Conservation (phyloP, 2,329 filamentous ascomycete genomes). For the Cercospora zeae-maydis region DNA sequence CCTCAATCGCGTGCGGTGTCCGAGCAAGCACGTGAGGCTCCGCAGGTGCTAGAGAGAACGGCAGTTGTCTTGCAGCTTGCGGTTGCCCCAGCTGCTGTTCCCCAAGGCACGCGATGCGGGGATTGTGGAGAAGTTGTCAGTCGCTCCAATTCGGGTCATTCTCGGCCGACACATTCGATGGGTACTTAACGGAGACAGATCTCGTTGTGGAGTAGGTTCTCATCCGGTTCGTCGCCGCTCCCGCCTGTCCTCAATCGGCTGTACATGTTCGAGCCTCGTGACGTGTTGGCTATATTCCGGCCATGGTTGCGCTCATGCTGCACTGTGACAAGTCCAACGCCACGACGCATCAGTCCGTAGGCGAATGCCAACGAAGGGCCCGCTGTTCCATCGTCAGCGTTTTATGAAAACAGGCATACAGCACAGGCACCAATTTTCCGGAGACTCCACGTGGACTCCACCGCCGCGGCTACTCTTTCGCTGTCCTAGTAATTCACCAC, state of each 20-base stretch:
- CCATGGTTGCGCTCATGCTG: background rate
- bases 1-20: background rate
- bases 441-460: background rate
- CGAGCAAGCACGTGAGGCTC: background rate
- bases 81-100: background rate
- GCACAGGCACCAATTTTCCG: background rate
- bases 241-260: background rate
- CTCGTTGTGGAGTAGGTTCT: background rate
- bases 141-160: background rate
- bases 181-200: background rate
- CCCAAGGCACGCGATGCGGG: background rate
- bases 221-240: background rate
- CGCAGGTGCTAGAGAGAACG: background rate
- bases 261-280: background rate
- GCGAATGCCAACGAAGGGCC: background rate
- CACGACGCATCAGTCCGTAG: background rate
- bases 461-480: background rate
- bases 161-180: background rate
- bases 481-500: background rate
- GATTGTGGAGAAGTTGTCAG: slow-evolving; percentile 5
- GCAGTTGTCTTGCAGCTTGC: slow-evolving; percentile 6
- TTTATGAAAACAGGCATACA: background rate
- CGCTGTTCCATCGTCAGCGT: background rate
- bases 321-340: background rate
- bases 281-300: background rate